These are phyloP conservation scores for Camillea tinctor DNA, from an alignment of 2,329 filamentous ascomycete genomes.

Conservation along the genomic window DNA sequence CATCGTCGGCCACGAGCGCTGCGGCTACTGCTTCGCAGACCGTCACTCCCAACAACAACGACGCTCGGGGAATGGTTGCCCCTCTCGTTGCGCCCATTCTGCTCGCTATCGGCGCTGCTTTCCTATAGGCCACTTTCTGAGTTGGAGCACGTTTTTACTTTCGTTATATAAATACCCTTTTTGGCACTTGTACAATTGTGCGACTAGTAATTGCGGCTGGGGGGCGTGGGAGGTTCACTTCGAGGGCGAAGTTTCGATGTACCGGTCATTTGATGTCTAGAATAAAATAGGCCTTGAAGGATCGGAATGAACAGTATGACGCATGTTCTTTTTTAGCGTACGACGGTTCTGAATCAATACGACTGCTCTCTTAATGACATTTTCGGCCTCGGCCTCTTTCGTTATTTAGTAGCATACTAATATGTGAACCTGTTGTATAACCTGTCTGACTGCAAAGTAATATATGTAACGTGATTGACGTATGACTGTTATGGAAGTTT, in stretches of 20 bases:
- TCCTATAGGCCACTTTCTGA: conserved; percentile 19
- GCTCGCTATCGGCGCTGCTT: conserved; percentile 22
- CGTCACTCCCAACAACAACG: conserved; percentile 28
- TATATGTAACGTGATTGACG: not conserved
- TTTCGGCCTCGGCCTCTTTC: no score
- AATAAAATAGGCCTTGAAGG: not conserved
- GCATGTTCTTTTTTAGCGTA: not conserved
- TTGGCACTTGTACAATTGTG: not conserved
- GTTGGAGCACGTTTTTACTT: not conserved
- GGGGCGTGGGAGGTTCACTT: not conserved
- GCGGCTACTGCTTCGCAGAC: conserved; percentile 16
- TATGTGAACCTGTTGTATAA: not conserved
- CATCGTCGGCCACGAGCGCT: conserved; percentile 10
- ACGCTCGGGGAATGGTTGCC: conserved; percentile 23
- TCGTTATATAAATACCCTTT: not conserved
- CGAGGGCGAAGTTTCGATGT: not conserved
- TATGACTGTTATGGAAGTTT: not conserved
- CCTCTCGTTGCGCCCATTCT: conserved; percentile 29
- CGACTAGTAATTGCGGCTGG: not conserved
- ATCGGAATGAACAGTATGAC: not conserved
- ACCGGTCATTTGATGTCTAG: not conserved
- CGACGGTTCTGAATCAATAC: not conserved
- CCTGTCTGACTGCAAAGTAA: not conserved
- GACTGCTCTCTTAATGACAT: not conserved
- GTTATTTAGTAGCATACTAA: not conserved